Evolutionary conservation across 768 basidiomycete species (phyloP), one percentile per base, ranked within the genome.

Genomic region (Pholiota molesta): DNA sequence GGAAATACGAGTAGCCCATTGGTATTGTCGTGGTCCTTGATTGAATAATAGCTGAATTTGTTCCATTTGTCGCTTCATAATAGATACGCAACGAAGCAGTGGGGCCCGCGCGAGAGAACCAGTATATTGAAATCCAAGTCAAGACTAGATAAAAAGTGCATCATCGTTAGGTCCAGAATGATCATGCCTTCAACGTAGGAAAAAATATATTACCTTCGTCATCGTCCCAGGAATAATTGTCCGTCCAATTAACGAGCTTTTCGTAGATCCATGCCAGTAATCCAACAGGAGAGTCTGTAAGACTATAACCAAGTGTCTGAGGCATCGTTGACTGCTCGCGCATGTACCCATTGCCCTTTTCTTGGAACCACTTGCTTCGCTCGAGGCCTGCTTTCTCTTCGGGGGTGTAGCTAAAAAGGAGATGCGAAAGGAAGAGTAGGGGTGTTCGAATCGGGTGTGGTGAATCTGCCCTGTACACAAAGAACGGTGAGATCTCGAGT

Each of bases 21-120:
- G 85, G 86, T 47, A 84, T 77, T 2, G 63, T 63, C 13, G 53
- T 65, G 19, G 55, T 52, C 42, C 66, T 66, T 16, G 61, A 67
- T 28, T 71, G 71, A 23, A 51, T 57, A 35, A 67, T 62, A 21
- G 9, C 13, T 26, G 14, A 21, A 4, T 13, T 8, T 16, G 6
- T 1, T 9, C 35, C 35, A 13, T 37, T 16, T 16, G 13, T 13
- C 8, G 23, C 47, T 65, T 89, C 88, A 65, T 81, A 87, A 70
- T 89, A 89, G 33, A 88, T 86, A 11, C 86, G 76, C 13, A 81
- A 17, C 0, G 87, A 83, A 1, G 87, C 85, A 1, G 84, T 77
- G 3, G 88, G 86, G 0, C 87, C 86, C 0, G 82, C 79, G 11
- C 79, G 77, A 4, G 86, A 87, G 72, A 87, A 86, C 77, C 78